Base-by-base conservation (phyloP, 2,329 filamentous ascomycete species). In the Fusarium acutatum region DNA sequence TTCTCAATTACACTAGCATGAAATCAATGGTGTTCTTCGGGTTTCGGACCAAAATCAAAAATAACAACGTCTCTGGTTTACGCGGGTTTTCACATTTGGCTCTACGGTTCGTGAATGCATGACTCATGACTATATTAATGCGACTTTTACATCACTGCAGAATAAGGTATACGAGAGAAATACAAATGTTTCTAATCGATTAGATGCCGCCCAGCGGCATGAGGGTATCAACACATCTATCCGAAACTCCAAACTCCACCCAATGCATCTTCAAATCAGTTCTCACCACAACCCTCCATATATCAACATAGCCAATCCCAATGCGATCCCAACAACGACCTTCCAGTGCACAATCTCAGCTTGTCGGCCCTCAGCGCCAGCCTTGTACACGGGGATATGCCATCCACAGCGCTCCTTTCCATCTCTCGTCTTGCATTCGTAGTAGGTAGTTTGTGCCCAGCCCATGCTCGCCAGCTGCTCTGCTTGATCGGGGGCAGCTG, bases 1-100 rank as follows among this genome's bases (percentile, higher is more conserved):
- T 76, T 78, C 77, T 71, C 70, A 69, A 80, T 81, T 81, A 82
- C 80, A 81, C 80, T 82, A 82, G 82, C 81, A 83, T 83, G 81
- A 83, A 82, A 81, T 79, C 79, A 83, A 82, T 78, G 82, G 81
- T 82, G 81, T 83, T 82, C 63, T 82, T 77, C 80, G 82, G 80
- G 79, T 82, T 80, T 80, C 79, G 81, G 81, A 81, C 80, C 64
- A 68, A 68, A 69, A 81, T 79, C 17, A 77, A 73, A 75, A 76
- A 70, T 74, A 75, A 69, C 68, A 69, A 77, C 67, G 70, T 74
- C 64, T 71, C 69, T 75, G 49, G 44, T 69, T 64, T 60, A 49
- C 52, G 60, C 50, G 57, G 60, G 57, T 63, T 44, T 58, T 35
- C 24, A 47, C 37, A 24, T 52, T 26, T 59, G 28, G 37, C 38